phyloP scores from a whole-genome alignment of 805 yeast genomes.

The Saturnispora zaruensis region DNA sequence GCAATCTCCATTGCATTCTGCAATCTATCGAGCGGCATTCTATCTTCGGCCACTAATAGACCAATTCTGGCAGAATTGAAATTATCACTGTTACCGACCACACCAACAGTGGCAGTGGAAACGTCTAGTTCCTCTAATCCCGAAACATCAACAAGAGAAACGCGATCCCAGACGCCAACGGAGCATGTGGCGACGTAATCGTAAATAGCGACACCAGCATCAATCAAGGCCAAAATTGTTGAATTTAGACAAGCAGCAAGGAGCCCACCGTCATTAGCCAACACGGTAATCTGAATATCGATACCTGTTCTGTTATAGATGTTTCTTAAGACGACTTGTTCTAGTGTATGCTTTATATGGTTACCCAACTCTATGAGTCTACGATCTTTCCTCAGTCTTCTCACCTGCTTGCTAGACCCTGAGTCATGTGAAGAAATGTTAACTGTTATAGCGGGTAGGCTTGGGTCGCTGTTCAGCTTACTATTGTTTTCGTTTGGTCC shows the following conservation, averaged over 20 bases:
- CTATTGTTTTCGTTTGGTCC: constrained; percentile 80
- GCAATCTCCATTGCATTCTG: constrained; percentile 74
- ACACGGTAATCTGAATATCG: constrained; percentile 63
- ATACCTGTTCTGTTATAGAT: constrained; percentile 79
- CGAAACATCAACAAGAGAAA: constrained; percentile 75
- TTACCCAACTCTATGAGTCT: constrained; percentile 60
- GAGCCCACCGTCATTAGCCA: constrained; percentile 87
- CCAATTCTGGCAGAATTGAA: constrained; percentile 44
- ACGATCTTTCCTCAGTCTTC: constrained; percentile 47
- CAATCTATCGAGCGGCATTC: constrained; percentile 72
- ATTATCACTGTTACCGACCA: constrained; percentile 65
- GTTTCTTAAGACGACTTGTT: constrained; percentile 63
- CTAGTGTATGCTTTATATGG: constrained; percentile 59
- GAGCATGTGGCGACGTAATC: constrained; percentile 79
- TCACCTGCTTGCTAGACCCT: constrained; percentile 1
- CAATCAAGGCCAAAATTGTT: constrained; percentile 79
- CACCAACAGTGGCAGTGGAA: constrained; percentile 73
- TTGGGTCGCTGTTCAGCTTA: constrained; percentile 38
- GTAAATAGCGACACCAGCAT: constrained; percentile 91
- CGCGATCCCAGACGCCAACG: constrained; percentile 70
- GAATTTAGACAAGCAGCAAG: constrained; percentile 76
- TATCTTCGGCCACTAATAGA: constrained; percentile 69
- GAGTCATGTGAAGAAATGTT: constrained; percentile 29
- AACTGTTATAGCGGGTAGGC: constrained; percentile 55
- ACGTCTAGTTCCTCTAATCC: constrained; percentile 76